These are phyloP conservation scores for Lagenaria siceraria DNA, from an alignment of 306 rosid species.

Conservation along the genomic window DNA sequence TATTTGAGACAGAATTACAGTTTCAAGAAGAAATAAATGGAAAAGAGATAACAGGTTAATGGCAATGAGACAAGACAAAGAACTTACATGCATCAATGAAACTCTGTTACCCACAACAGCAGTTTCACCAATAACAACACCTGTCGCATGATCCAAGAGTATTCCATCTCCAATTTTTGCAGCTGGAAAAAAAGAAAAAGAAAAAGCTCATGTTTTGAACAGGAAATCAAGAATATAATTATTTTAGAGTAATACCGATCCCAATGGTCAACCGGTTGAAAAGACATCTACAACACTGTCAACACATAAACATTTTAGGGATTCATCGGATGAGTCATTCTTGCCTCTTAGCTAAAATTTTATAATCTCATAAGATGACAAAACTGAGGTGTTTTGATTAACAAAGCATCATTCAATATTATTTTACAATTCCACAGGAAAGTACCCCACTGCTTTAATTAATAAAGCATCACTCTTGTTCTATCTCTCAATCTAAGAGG, in stretches of 20 bases:
- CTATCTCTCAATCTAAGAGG: neutral
- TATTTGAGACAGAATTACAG: neutral
- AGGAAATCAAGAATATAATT: neutral
- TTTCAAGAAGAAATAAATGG: neutral
- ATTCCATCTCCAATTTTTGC: slow-evolving; percentile 94
- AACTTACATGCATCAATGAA: slow-evolving; percentile 83
- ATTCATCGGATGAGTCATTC: neutral
- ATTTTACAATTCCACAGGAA: neutral
- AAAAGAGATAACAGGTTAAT: neutral
- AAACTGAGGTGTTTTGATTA: neutral
- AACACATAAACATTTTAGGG: neutral
- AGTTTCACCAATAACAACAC: slow-evolving; percentile 98
- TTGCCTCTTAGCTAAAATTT: neutral
- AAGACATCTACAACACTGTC: slow-evolving; percentile 1
- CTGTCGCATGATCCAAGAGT: slow-evolving; percentile 87
- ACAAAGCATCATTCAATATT: neutral
- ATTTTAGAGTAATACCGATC: neutral
- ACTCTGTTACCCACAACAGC: slow-evolving; percentile 87
- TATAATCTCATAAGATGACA: neutral
- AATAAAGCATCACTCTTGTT: neutral
- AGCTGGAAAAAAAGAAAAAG: slow-evolving; percentile 31
- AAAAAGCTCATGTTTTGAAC: neutral
- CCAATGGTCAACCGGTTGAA: slow-evolving; percentile 11
- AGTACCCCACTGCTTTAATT: neutral
- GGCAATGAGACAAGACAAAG: slow-evolving; percentile 10